phyloP scores from a whole-genome alignment of 108 stramenopile genomes.

The Epipyxis sp. region DNA sequence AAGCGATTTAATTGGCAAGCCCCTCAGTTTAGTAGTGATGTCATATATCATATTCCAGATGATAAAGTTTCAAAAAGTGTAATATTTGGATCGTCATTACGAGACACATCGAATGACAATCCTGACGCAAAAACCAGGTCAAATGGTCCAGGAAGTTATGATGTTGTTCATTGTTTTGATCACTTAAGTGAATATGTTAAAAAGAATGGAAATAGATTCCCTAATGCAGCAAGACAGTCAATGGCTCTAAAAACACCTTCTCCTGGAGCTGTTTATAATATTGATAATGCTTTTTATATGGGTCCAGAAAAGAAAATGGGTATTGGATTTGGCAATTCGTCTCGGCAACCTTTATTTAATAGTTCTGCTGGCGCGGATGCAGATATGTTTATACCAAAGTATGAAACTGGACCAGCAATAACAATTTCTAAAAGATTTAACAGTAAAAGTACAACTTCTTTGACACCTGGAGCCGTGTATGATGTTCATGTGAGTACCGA shows the following conservation, averaged over 20 bases:
- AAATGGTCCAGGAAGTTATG: slow-evolving; percentile 28
- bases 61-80: background rate
- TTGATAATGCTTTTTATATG: background rate
- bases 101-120: slow-evolving; percentile 28
- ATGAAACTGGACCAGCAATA: slow-evolving; percentile 3
- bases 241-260: slow-evolving; percentile 31
- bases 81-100: slow-evolving; percentile 14
- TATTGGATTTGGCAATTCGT: background rate
- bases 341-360: background rate
- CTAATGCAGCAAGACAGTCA: slow-evolving; percentile 12
- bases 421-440: background rate
- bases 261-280: slow-evolving; percentile 35
- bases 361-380: slow-evolving; percentile 20
- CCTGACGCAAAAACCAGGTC: slow-evolving; percentile 14
- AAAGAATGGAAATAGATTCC: background rate
- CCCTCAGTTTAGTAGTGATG: background rate
- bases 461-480: slow-evolving; percentile 25
- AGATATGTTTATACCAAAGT: slow-evolving; percentile 7
- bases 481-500: slow-evolving; percentile 23
- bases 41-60: background rate
- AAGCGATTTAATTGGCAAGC: slow-evolving; percentile 21
- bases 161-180: background rate
- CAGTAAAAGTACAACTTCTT: background rate
- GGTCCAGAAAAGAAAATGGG: slow-evolving; percentile 4
- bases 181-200: background rate